A percentile compares a stretch with the other conserved stretches of the same genome.
Evolutionary conservation across 2,329 filamentous ascomycete genomes (phyloP).

Genomic region (Diaporthe vexans): DNA sequence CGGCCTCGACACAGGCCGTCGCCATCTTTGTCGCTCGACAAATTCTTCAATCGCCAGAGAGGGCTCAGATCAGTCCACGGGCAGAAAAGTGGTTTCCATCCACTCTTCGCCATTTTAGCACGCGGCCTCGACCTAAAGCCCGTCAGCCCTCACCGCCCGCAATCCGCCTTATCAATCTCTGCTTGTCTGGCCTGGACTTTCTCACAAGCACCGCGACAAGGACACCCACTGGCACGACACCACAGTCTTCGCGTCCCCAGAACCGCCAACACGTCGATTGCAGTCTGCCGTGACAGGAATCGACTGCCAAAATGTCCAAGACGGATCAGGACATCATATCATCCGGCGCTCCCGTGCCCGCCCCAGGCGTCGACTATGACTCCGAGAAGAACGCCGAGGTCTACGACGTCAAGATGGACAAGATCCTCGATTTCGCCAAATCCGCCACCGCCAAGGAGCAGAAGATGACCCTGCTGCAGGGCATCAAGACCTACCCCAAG

Average conservation of each 20-base stretch:
- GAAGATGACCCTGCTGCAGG: conserved; percentile 80
- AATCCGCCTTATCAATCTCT: conserved; percentile 18
- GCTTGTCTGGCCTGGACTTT: conserved; percentile 17
- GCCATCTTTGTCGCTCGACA: conserved; percentile 3
- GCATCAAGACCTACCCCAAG: conserved; percentile 87
- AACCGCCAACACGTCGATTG: neutral
- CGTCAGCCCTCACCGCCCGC: conserved; percentile 37
- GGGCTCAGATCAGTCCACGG: conserved; percentile 16
- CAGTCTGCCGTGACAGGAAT: neutral
- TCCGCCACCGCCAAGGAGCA: conserved; percentile 73
- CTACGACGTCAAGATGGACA: conserved; percentile 48
- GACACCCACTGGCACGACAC: conserved; percentile 17
- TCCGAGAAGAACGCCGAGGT: conserved; percentile 36
- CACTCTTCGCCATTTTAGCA: conserved; percentile 35
- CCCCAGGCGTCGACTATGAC: conserved; percentile 39
- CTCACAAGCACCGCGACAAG: neutral
- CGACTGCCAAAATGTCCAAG: conserved; percentile 41
- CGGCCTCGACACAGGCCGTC: neutral
- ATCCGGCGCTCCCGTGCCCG: conserved; percentile 36
- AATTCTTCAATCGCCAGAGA: neutral
- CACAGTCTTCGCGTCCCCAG: conserved; percentile 43
- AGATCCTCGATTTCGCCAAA: conserved; percentile 60
- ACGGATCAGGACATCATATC: conserved; percentile 33
- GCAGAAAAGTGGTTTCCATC: conserved; percentile 37
- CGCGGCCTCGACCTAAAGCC: conserved; percentile 18